These are phyloP conservation scores for Ajuga reptans DNA, from an alignment of 305 asterid species.

Conservation along the genomic window DNA sequence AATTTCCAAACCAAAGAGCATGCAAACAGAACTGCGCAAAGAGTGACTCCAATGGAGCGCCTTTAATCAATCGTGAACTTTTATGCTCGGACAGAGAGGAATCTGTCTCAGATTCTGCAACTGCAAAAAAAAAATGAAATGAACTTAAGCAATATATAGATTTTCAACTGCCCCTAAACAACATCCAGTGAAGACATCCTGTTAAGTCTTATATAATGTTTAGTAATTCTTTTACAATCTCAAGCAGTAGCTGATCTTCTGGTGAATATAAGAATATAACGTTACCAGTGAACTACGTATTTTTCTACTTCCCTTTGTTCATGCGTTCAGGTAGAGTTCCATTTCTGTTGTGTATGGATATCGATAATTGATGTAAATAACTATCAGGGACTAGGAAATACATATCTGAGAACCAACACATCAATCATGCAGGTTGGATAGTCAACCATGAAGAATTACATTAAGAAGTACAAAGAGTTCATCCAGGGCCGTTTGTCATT, in stretches of 20 bases:
- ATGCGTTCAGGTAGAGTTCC: conserved; percentile 6
- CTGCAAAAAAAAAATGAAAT: conserved; percentile 27
- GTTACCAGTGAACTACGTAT: neutral
- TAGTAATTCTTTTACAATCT: conserved; percentile 9
- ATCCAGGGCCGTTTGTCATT: conserved; percentile 7
- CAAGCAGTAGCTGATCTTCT: conserved; percentile 3
- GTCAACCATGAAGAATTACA: conserved; percentile 1
- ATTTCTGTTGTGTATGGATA: neutral
- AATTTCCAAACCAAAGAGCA: conserved; percentile 96
- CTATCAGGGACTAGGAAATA: neutral
- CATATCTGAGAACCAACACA: conserved; percentile 3
- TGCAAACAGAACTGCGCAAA: conserved; percentile 94
- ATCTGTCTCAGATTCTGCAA: conserved; percentile 33
- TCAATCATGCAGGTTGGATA: conserved; percentile 11
- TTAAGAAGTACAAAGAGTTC: neutral
- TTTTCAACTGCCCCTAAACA: conserved; percentile 5
- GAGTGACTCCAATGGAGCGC: conserved; percentile 80
- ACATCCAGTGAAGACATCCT: neutral
- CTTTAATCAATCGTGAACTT: conserved; percentile 71
- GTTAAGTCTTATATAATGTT: conserved; percentile 7
- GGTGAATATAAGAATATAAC: neutral
- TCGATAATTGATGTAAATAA: neutral
- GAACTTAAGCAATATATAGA: conserved; percentile 11
- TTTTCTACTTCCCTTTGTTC: conserved; percentile 13
- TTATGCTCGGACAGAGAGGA: conserved; percentile 48